phyloP scores from a whole-genome alignment of 2,329 filamentous ascomycete species.

The Talaromyces pinophilus region DNA sequence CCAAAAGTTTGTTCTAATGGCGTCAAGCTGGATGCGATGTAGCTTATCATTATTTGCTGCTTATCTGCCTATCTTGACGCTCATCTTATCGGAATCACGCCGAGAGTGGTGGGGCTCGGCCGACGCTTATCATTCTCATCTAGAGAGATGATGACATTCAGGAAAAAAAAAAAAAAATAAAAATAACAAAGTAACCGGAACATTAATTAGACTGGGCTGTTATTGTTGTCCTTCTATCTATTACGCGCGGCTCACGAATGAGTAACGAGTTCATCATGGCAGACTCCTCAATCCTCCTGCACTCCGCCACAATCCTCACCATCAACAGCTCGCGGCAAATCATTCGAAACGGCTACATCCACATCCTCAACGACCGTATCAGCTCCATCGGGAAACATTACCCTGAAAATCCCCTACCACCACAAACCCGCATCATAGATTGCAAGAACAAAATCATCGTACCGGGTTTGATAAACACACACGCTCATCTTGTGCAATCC shows the following conservation, averaged over 20 bases:
- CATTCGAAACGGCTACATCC: conserved; percentile 25
- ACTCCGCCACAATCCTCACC: conserved; percentile 27
- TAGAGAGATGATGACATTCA: neutral
- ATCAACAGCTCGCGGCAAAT: conserved; percentile 26
- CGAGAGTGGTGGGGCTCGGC: conserved; percentile 15
- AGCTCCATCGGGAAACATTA: conserved; percentile 4
- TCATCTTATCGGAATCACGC: neutral
- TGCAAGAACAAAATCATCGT: conserved; percentile 37
- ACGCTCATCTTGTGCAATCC: conserved; percentile 41
- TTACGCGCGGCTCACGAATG: no score
- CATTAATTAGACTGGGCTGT: neutral
- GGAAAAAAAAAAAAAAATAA: neutral
- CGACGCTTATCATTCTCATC: neutral
- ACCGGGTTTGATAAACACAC: conserved; percentile 41
- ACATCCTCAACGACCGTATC: conserved; percentile 15
- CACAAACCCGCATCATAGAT: conserved; percentile 28
- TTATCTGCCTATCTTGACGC: neutral
- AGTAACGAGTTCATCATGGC: neutral
- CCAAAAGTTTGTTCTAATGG: neutral
- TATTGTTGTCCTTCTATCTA: neutral
- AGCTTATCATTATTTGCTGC: neutral
- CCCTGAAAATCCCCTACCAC: neutral
- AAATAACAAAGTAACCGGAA: neutral
- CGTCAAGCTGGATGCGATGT: neutral
- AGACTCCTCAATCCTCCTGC: conserved; percentile 23